Conservation (phyloP, 169 alveolate genomes). For the Amoebophrya sp. region DNA sequence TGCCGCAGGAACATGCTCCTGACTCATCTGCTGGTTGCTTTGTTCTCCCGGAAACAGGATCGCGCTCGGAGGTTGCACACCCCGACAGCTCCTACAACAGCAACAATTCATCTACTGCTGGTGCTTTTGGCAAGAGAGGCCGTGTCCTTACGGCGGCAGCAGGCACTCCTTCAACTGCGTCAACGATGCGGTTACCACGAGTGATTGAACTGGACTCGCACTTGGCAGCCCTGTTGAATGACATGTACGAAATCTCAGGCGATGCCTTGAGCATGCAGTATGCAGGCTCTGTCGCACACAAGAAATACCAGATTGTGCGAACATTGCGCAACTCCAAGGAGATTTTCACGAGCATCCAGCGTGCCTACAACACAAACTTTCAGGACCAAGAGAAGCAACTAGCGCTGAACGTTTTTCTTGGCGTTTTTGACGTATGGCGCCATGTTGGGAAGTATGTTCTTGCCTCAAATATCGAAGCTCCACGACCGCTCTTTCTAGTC, state of each 20-base stretch:
- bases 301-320: not conserved
- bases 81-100: not conserved
- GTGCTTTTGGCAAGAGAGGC: not conserved
- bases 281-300: constrained; percentile 15
- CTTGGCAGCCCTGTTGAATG: not conserved
- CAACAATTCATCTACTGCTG: not conserved
- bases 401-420: not conserved
- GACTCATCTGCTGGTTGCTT: too few relatives aligned
- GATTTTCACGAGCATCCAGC: constrained; percentile 1
- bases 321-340: constrained; percentile 5
- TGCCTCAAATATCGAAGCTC: too few relatives aligned
- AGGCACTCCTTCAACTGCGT: not conserved
- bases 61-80: not conserved
- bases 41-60: not conserved
- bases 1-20: too few relatives aligned
- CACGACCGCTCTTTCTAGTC: too few relatives aligned
- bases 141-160: not conserved
- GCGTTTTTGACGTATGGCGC: too few relatives aligned
- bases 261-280: not conserved
- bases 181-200: not conserved
- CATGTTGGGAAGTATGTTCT: too few relatives aligned
- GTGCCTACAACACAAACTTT: not conserved
- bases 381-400: not conserved
- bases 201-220: not conserved
- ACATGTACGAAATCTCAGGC: not conserved